Percentiles rank a stretch among this genome's conserved stretches.
Evolutionary conservation across 2,329 filamentous ascomycete genomes (phyloP).

Genomic region (Fusarium sp.): DNA sequence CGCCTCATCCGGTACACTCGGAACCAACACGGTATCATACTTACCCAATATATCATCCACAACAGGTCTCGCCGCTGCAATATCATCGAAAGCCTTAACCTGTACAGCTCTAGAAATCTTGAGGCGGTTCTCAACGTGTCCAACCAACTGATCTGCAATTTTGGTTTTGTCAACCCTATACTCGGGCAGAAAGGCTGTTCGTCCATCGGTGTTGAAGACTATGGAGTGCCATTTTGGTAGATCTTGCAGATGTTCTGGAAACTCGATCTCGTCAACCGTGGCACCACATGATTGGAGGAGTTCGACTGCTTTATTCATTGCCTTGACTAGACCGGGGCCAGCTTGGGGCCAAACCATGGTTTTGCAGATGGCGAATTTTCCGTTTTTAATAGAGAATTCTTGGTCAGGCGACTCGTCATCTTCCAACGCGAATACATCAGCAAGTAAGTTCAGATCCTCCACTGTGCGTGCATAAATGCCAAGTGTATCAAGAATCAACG

Average conservation of each 20-base stretch:
- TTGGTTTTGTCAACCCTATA: conserved; percentile 56
- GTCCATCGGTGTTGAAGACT: conserved; percentile 61
- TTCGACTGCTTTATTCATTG: conserved; percentile 49
- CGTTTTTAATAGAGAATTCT: conserved; percentile 51
- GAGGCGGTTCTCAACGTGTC: conserved; percentile 60
- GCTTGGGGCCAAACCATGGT: conserved; percentile 60
- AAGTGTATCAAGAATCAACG: conserved; percentile 63
- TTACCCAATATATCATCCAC: conserved; percentile 59
- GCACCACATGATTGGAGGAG: conserved; percentile 57
- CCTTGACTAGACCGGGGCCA: conserved; percentile 51
- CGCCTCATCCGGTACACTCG: conserved; percentile 67
- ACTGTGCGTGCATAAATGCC: conserved; percentile 64
- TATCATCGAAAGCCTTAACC: conserved; percentile 61
- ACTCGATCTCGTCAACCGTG: conserved; percentile 59
- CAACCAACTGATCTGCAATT: conserved; percentile 54
- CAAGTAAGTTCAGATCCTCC: conserved; percentile 65
- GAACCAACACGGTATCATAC: conserved; percentile 66
- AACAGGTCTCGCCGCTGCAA: conserved; percentile 60
- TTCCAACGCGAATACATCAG: conserved; percentile 60
- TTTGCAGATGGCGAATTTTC: conserved; percentile 62
- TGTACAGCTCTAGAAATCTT: conserved; percentile 55
- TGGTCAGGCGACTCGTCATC: conserved; percentile 56
- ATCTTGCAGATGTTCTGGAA: conserved; percentile 53
- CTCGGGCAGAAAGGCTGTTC: conserved; percentile 62
- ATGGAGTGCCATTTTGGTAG: conserved; percentile 54